These are phyloP conservation scores for Spergularia azorica DNA, from an alignment of 179 eudicot genomes.

Conservation along the genomic window DNA sequence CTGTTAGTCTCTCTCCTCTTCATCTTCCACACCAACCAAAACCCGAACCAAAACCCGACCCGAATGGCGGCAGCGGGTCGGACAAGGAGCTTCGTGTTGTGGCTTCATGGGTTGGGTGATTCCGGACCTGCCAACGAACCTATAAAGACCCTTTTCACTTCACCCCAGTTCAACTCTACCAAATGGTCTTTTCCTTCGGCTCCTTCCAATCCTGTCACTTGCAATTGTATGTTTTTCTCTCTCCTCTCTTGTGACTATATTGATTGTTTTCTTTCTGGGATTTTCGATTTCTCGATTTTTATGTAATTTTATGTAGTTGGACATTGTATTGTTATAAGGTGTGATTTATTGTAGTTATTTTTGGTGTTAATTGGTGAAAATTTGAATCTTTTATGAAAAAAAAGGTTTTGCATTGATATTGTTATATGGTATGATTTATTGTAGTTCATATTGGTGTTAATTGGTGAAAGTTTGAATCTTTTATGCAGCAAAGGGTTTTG, in stretches of 20 bases:
- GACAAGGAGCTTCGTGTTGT: conserved; percentile 62
- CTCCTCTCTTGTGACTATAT: background rate
- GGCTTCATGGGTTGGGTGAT: conserved; percentile 98
- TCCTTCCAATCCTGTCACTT: conserved; percentile 74
- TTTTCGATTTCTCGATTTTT: background rate
- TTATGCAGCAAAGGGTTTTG: too few relatives aligned
- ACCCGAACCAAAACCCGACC: conserved; percentile 11
- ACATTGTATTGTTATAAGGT: too few relatives aligned
- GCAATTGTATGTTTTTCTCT: conserved; percentile 58
- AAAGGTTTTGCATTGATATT: too few relatives aligned
- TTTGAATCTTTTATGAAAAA: too few relatives aligned
- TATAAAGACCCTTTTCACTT: conserved; percentile 70
- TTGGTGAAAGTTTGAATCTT: too few relatives aligned
- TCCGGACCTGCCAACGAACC: conserved; percentile 97
- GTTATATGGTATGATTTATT: too few relatives aligned
- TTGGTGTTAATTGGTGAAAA: too few relatives aligned
- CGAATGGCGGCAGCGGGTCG: conserved; percentile 30
- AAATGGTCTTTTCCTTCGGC: conserved; percentile 95
- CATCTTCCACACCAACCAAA: conserved; percentile 23
- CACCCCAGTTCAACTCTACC: conserved; percentile 64
- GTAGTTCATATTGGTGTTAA: too few relatives aligned
- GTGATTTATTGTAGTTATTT: too few relatives aligned
- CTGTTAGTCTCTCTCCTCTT: conserved; percentile 44
- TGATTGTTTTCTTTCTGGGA: background rate
- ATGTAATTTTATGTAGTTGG: too few relatives aligned